phyloP scores from a whole-genome alignment of 768 basidiomycete species.

The Mycena metata region DNA sequence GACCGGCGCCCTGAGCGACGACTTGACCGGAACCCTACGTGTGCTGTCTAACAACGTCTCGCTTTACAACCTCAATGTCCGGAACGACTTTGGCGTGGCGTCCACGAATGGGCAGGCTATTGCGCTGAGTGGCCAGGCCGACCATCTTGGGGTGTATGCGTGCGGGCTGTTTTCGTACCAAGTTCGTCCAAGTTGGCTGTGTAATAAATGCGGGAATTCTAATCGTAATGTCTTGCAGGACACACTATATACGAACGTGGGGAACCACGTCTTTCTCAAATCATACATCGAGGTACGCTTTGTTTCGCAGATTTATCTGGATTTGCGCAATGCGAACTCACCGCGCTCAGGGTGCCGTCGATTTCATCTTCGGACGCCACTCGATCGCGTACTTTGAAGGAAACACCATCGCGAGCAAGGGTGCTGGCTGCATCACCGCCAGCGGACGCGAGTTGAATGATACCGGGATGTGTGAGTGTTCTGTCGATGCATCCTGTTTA shows the following conservation, averaged over 20 bases:
- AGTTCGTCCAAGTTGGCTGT: slow-evolving; percentile 23
- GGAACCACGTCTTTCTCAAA: slow-evolving; percentile 42
- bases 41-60: slow-evolving; percentile 38
- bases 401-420: slow-evolving; percentile 45
- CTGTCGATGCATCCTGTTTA: too few species aligned
- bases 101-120: slow-evolving; percentile 42
- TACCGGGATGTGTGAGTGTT: slow-evolving; percentile 42
- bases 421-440: slow-evolving; percentile 44
- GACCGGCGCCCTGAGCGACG: slow-evolving; percentile 37
- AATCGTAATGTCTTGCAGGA: slow-evolving; percentile 35
- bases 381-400: slow-evolving; percentile 46
- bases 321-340: not conserved
- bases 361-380: slow-evolving; percentile 47
- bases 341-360: slow-evolving; percentile 37
- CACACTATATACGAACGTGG: slow-evolving; percentile 43
- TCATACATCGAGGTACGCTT: slow-evolving; percentile 41
- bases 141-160: slow-evolving; percentile 35
- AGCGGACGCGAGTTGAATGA: slow-evolving; percentile 44
- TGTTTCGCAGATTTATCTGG: not conserved
- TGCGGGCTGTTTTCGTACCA: slow-evolving; percentile 36
- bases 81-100: slow-evolving; percentile 37
- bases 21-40: slow-evolving; percentile 42
- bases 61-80: slow-evolving; percentile 43
- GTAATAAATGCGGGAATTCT: not conserved
- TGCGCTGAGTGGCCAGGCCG: slow-evolving; percentile 43